Base-by-base conservation (phyloP, 2,329 filamentous ascomycete species). In the Diplodia scrobiculata region DNA sequence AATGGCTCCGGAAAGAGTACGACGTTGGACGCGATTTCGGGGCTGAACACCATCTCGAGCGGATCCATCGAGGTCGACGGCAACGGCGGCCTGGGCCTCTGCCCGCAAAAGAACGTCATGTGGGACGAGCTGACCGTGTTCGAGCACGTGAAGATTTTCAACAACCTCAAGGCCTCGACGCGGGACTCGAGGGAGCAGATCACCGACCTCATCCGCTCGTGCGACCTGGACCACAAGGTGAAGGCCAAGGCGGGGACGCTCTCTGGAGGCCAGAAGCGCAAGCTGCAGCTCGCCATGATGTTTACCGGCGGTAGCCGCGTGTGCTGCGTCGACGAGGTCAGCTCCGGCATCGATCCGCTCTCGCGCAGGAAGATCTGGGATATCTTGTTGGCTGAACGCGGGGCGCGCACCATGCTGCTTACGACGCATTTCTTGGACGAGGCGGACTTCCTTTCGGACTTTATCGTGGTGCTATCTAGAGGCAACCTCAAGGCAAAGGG, bases 351-450 rank as follows among this genome's bases (percentile, higher is more conserved):
- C 21, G 93, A 97, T 73, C 92, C 94, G 0, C 80, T 97, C 0
- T 93, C 90, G 21, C 84, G 94, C 65, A 83, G 92, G 32, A 97
- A 96, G 79, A 91, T 97, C 27, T 97, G 93, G 93, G 92, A 97
- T 71, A 97, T 97, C 67, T 81, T 97, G 25, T 82, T 97, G 13
- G 90, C 90, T 1, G 92, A 97, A 76, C 87, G 93, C 66, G 92
- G 92, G 21, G 84, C 84, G 67, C 83, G 93, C 50, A 96, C 93
- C 0, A 90, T 97, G 71, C 86, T 97, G 50, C 78, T 97, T 66
- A 97, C 93, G 0, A 97, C 93, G 0, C 94, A 97, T 76, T 97
- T 97, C 76, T 83, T 97, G 9, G 94, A 97, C 72, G 94, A 97
- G 77, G 94, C 93, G 0, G 93, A 97, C 73, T 82, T 97, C 1